Evolutionary conservation across 2,329 filamentous ascomycete species (phyloP).

Genomic region (Venturia pyrina): DNA sequence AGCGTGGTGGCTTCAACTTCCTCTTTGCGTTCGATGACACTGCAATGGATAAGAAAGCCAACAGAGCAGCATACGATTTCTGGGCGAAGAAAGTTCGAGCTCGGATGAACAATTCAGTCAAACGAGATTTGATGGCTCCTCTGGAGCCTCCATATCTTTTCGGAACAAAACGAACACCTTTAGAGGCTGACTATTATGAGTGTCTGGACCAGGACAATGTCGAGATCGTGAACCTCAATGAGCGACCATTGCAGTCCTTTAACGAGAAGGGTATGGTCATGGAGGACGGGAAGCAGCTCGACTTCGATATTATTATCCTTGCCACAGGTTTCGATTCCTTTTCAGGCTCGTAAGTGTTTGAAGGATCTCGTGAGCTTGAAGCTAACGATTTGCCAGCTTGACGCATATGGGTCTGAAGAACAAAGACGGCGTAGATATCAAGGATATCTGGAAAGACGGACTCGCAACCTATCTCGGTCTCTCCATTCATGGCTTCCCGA

Average conservation of each 20-base stretch:
- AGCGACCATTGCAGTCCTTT: constrained; percentile 26
- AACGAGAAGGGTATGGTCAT: constrained; percentile 29
- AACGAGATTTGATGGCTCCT: constrained; percentile 34
- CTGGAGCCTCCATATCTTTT: constrained; percentile 31
- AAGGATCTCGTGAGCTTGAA: neutral
- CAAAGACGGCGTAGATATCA: no score
- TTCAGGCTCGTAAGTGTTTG: constrained; percentile 5
- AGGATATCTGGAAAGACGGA: no score
- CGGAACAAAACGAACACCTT: constrained; percentile 9
- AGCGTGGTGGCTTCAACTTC: constrained; percentile 22
- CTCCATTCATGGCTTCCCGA: no score
- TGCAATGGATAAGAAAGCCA: constrained; percentile 17
- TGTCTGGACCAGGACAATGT: constrained; percentile 30
- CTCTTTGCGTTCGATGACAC: constrained; percentile 20
- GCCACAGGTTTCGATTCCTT: constrained; percentile 33
- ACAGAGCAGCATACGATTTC: constrained; percentile 20
- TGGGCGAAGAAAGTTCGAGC: constrained; percentile 18
- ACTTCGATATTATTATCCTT: constrained; percentile 34
- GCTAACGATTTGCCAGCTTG: neutral
- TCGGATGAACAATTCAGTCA: constrained; percentile 33
- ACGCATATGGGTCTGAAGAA: no score
- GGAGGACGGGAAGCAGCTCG: constrained; percentile 27
- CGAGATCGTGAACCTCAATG: constrained; percentile 34
- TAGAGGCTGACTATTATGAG: constrained; percentile 13
- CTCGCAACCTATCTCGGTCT: no score